Percentiles rank a stretch among this genome's conserved stretches.
Conservation (phyloP, 1,139 yeast genomes). For the Tardiomyces blankii region DNA sequence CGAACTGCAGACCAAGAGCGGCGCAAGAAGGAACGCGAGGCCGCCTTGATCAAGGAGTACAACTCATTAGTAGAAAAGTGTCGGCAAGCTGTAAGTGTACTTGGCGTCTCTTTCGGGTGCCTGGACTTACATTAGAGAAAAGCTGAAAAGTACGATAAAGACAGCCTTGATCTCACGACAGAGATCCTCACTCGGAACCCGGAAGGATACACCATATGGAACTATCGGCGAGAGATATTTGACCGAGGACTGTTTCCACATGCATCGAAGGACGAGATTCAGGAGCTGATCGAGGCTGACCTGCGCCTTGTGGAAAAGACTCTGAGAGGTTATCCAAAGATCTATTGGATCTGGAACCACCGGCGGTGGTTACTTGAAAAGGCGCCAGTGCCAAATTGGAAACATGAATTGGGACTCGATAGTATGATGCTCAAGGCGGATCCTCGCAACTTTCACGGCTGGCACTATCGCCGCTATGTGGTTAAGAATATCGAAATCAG, state of each 20-base stretch:
- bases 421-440: constrained; percentile 59
- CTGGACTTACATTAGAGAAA: background rate
- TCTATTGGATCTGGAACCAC: constrained; percentile 96
- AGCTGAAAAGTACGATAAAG: constrained; percentile 7
- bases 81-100: background rate
- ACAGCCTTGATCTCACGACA: constrained; percentile 43
- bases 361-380: constrained; percentile 68
- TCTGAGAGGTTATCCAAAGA: constrained; percentile 65
- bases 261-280: constrained; percentile 14
- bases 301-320: constrained; percentile 47
- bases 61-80: background rate
- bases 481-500: constrained; percentile 40
- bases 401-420: constrained; percentile 55
- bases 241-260: constrained; percentile 23
- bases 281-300: constrained; percentile 43
- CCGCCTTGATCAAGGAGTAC: background rate
- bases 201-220: constrained; percentile 87
- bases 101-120: background rate
- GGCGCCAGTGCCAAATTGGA: constrained; percentile 48
- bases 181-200: constrained; percentile 58
- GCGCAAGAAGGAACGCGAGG: background rate
- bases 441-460: constrained; percentile 83
- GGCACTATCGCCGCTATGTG: constrained; percentile 84
- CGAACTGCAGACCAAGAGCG: background rate
- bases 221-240: constrained; percentile 69